Base-by-base conservation (phyloP, 331 rosid genomes). In the Rosa hybrid region DNA sequence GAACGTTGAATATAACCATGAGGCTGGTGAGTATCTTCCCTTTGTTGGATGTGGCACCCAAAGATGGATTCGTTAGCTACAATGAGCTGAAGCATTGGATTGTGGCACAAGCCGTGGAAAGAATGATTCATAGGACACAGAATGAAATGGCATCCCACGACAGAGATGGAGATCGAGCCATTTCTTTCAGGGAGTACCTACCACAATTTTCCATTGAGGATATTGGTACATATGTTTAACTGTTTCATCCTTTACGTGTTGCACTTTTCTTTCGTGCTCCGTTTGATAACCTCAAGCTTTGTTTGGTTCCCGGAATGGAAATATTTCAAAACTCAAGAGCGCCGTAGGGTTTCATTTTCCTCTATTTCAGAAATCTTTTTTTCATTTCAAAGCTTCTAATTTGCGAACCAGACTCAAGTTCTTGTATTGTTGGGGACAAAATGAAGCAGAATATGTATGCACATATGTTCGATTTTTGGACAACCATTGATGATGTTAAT, bases 11-110 rank as follows among this genome's bases (percentile, higher is more conserved):
- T 62, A 81, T 91, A 6, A 88, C 98, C 3, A 75, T 86, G 82
- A 87, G 98, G 87, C 50, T 92, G 80, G 20, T 77, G 21, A 83
- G 83, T 62, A 69, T 94, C 86, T 92, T 91, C 78, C 97, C 98
- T 30, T 72, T 86, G 78, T 63, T 92, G 74, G 98, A 94, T 75
- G 79, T 81, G 62, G 85, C 85, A 21, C 93, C 97, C 0, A 59
- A 81, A 54, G 97, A 94, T 77, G 89, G 92, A 6, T 70, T 54
- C 7, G 71, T 94, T 70, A 80, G 45, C 83, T 83, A 76, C 63
- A 64, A 83, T 13, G 97, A 94, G 85, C 78, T 94, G 39, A 73
- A 74, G 75, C 81, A 77, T 62, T 91, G 98, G 96, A 71, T 85
- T 69, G 71, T 74, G 10, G 74, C 83, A 12, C 86, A 83, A 77